Percentiles rank a stretch among this genome's conserved stretches.
phyloP scores from a whole-genome alignment of 106 monocot genomes.

The Allium cepa region DNA sequence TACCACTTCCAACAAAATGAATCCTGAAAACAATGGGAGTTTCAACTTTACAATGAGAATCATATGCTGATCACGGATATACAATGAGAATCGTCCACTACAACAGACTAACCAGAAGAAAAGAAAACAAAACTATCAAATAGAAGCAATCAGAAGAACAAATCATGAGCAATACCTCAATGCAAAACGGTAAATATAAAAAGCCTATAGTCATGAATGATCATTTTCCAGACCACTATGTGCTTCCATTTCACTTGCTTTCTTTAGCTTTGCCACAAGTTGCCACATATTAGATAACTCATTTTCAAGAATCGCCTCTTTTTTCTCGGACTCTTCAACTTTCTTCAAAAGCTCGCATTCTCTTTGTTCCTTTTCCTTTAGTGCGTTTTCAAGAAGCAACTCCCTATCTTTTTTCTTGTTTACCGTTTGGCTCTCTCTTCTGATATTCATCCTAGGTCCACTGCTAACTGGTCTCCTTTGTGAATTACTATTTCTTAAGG shows the following conservation, averaged over 20 bases:
- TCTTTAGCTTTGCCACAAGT: constrained; percentile 80
- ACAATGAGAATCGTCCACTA: too few species aligned
- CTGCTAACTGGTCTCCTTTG: constrained; percentile 24
- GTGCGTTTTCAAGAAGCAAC: constrained; percentile 46
- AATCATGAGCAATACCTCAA: too few species aligned
- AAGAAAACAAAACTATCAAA: too few species aligned
- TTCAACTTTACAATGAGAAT: too few species aligned
- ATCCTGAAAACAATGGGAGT: too few species aligned
- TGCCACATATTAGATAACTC: constrained; percentile 96
- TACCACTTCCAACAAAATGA: too few species aligned
- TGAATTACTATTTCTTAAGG: constrained; percentile 30
- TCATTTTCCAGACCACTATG: too few species aligned
- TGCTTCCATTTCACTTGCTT: constrained; percentile 33
- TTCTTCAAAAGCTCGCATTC: constrained; percentile 67
- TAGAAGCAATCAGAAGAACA: too few species aligned
- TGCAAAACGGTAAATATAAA: too few species aligned
- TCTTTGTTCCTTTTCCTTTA: constrained; percentile 62
- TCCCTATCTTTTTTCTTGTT: constrained; percentile 37
- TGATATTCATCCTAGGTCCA: constrained; percentile 19
- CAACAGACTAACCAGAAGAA: too few species aligned
- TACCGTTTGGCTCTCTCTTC: constrained; percentile 23
- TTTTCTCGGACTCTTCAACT: constrained; percentile 71
- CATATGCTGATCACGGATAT: too few species aligned
- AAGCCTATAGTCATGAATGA: too few species aligned
- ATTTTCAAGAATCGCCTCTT: constrained; percentile 72